Conservation (phyloP, 352 stramenopile genomes). For the Phytophthora cactorum region DNA sequence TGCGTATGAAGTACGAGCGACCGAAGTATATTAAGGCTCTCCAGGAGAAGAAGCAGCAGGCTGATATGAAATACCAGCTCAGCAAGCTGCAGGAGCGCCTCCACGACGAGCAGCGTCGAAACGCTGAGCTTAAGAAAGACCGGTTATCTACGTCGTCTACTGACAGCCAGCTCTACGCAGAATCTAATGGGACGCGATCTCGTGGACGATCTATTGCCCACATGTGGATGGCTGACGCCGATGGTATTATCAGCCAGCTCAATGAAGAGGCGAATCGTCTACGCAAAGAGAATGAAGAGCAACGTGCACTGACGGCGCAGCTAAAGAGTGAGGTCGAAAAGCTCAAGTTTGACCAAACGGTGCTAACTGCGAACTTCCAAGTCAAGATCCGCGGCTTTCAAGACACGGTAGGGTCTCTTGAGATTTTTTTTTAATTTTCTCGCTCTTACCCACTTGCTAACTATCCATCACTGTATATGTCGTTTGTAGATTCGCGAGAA, state of each 20-base stretch:
- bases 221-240: constrained; percentile 86
- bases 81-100: constrained; percentile 64
- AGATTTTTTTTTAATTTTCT: too few species aligned
- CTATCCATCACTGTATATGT: background rate
- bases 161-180: constrained; percentile 51
- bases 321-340: constrained; percentile 79
- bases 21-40: constrained; percentile 63
- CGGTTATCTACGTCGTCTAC: constrained; percentile 43
- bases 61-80: constrained; percentile 64
- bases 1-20: constrained; percentile 68
- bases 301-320: constrained; percentile 46
- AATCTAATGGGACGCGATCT: constrained; percentile 49
- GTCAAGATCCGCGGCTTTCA: constrained; percentile 86
- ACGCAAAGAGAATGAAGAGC: constrained; percentile 81
- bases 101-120: constrained; percentile 67
- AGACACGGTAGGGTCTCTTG: constrained; percentile 44
- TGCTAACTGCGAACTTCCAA: constrained; percentile 76
- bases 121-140: constrained; percentile 61
- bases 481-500: constrained; percentile 72
- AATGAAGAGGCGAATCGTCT: constrained; percentile 76
- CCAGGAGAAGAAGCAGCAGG: constrained; percentile 61
- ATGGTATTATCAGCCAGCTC: constrained; percentile 82
- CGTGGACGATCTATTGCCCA: constrained; percentile 72
- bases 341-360: constrained; percentile 78
- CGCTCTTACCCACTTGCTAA: constrained; percentile 5